phyloP scores from a whole-genome alignment of 2,329 filamentous ascomycete species.

The Ascochyta lentis region DNA sequence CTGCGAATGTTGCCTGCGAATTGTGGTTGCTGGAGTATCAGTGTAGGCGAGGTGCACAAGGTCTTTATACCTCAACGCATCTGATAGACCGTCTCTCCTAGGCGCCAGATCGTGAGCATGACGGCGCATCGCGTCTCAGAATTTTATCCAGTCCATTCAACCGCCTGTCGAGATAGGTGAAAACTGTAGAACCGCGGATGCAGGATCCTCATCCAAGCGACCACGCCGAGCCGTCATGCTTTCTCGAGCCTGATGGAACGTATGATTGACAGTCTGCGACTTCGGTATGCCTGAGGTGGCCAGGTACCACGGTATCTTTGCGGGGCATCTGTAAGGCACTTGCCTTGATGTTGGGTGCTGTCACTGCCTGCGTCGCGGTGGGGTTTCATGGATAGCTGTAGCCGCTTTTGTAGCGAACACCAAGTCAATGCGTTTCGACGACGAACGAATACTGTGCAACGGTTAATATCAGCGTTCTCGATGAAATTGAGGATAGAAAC shows the following conservation, averaged over 20 bases:
- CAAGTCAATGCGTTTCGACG: slow-evolving; percentile 38
- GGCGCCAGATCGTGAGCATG: slow-evolving; percentile 24
- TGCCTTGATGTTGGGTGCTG: slow-evolving; percentile 30
- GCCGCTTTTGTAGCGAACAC: slow-evolving; percentile 32
- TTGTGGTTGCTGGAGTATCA: slow-evolving; percentile 38
- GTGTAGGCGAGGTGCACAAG: slow-evolving; percentile 10
- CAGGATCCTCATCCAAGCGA: slow-evolving; percentile 26
- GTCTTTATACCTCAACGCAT: slow-evolving; percentile 39
- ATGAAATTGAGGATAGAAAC: slow-evolving; percentile 27
- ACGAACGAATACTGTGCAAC: slow-evolving; percentile 9
- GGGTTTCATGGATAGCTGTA: slow-evolving; percentile 45
- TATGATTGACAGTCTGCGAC: slow-evolving; percentile 46
- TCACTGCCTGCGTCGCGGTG: slow-evolving; percentile 37
- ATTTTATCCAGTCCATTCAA: not conserved
- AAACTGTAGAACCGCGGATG: not conserved
- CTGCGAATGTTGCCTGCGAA: slow-evolving; percentile 34
- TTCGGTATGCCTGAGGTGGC: slow-evolving; percentile 35
- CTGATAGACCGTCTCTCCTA: slow-evolving; percentile 6
- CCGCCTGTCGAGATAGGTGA: not conserved
- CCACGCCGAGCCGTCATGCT: slow-evolving; percentile 40
- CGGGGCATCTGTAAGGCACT: slow-evolving; percentile 22
- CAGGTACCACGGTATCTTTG: slow-evolving; percentile 27
- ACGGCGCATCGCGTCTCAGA: slow-evolving; percentile 19
- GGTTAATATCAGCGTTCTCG: slow-evolving; percentile 1
- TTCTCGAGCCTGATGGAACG: slow-evolving; percentile 38